Evolutionary conservation across 2,329 filamentous ascomycete genomes (phyloP), one percentile per base, ranked within the genome.

Genomic region (Coniochaeta sp.): DNA sequence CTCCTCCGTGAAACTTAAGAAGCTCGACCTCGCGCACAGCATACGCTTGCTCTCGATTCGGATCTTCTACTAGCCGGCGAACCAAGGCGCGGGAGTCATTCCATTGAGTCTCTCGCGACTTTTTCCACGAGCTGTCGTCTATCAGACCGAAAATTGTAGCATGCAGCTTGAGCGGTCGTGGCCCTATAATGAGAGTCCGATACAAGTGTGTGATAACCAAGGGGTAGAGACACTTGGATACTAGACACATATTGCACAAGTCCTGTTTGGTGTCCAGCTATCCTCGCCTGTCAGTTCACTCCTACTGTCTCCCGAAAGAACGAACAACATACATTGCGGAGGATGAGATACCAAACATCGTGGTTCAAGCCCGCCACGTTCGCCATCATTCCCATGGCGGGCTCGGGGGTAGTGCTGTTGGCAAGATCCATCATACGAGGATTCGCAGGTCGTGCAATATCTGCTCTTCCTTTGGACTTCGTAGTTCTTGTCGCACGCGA

Each of bases 261-360:
- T 60, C 54, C 14, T 28, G 17, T 52, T 24, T 11, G 22, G 40
- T 33, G 19, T 50, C 14, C 22, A 59, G 22, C 47, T 52, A 28
- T 22, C 5, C 12, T 4, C 47, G 14, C 47, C 2, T n/a, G 26
- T 52, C 47, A 52, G 12, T 52, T 47, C 3, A n/a, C n/a, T n/a
- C n/a, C n/a, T n/a, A n/a, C n/a, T n/a, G n/a, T n/a, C n/a, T n/a
- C n/a, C n/a, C n/a, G n/a, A n/a, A n/a, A n/a, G 47, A 17, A 8
- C 9, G 43, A 28, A 52, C 11, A n/a, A 52, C 47, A 31, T 26
- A 52, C 47, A 16, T 59, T 16, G 31, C 12, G 11, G 12, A 59
- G n/a, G 58, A 59, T 33, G 22, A 59, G 47, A 43, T 59, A 43
- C 58, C 58, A 59, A 9, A 59, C 19, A 44, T 59, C 58, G 22